phyloP scores from a whole-genome alignment of 306 rosid genomes.

The Vicia sativa region DNA sequence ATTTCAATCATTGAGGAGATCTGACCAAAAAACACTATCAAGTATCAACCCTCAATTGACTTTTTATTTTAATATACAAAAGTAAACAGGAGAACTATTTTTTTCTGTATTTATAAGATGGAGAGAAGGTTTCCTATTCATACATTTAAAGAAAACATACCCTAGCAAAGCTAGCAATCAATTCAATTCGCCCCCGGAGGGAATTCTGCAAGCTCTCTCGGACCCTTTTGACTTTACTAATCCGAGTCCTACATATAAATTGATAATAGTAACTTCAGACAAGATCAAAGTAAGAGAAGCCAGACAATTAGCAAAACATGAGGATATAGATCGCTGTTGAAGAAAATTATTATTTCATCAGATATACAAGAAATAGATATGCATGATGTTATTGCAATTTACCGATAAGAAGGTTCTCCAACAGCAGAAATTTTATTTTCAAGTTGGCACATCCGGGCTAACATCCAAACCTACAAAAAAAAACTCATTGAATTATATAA shows the following conservation, averaged over 20 bases:
- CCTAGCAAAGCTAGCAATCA: conserved; percentile 89
- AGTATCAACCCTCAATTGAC: conserved; percentile 16
- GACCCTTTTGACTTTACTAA: conserved; percentile 77
- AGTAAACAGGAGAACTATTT: conserved; percentile 3
- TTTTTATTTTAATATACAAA: conserved; percentile 28
- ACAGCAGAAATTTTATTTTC: conserved; percentile 93
- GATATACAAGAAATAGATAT: conserved; percentile 27
- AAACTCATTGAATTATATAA: conserved; percentile 25
- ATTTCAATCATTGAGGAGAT: conserved; percentile 96
- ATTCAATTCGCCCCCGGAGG: conserved; percentile 75
- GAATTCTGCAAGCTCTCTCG: conserved; percentile 82
- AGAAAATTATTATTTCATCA: conserved; percentile 2
- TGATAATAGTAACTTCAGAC: conserved; percentile 21
- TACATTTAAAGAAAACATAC: conserved; percentile 49
- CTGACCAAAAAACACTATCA: conserved; percentile 46
- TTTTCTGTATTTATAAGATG: neutral
- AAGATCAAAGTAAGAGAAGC: conserved; percentile 20
- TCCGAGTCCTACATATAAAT: conserved; percentile 61
- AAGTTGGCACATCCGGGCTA: conserved; percentile 97
- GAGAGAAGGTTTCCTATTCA: conserved; percentile 17
- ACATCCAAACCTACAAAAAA: conserved; percentile 80
- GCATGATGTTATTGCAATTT: conserved; percentile 35
- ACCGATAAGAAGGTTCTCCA: conserved; percentile 95
- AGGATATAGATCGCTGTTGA: conserved; percentile 9
- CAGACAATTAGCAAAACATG: neutral